Evolutionary conservation across 495 filamentous ascomycete genomes (phyloP).

Genomic region (Penicillium manginii): DNA sequence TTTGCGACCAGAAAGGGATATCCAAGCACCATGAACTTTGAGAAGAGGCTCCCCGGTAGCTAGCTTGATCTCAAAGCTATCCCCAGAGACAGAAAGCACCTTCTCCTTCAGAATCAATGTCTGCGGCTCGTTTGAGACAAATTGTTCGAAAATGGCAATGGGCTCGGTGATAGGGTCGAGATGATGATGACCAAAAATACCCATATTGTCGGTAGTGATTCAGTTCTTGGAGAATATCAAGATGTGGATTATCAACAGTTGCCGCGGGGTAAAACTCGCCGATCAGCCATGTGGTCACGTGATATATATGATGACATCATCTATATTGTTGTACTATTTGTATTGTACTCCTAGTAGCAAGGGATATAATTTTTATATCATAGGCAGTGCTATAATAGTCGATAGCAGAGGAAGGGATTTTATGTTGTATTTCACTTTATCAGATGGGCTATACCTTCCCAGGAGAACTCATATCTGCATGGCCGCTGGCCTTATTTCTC

Average conservation of each 20-base stretch:
- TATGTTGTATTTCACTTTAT: constrained; percentile 16
- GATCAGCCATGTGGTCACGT: no score
- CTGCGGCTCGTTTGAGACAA: constrained; percentile 48
- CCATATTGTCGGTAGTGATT: constrained; percentile 14
- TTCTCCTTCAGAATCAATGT: constrained; percentile 59
- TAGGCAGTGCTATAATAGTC: no score
- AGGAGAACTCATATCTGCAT: constrained; percentile 39
- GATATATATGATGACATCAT: no score
- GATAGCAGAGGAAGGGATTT: no score
- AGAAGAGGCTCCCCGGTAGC: constrained; percentile 50
- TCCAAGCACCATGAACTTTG: constrained; percentile 54
- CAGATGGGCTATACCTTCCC: constrained; percentile 34
- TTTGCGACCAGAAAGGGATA: constrained; percentile 47
- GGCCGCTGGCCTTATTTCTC: constrained; percentile 37
- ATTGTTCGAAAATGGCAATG: constrained; percentile 53
- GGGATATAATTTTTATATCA: no score
- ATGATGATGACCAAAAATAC: constrained; percentile 20
- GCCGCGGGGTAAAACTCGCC: no score
- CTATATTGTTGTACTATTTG: no score
- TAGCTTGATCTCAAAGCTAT: constrained; percentile 58
- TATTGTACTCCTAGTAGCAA: no score
- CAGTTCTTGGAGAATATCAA: no score
- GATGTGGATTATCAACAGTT: no score
- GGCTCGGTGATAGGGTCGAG: constrained; percentile 25
- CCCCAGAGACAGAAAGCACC: constrained; percentile 55